These are phyloP conservation scores for Mycena kentingensis DNA, from an alignment of 768 basidiomycete genomes.

Conservation along the genomic window DNA sequence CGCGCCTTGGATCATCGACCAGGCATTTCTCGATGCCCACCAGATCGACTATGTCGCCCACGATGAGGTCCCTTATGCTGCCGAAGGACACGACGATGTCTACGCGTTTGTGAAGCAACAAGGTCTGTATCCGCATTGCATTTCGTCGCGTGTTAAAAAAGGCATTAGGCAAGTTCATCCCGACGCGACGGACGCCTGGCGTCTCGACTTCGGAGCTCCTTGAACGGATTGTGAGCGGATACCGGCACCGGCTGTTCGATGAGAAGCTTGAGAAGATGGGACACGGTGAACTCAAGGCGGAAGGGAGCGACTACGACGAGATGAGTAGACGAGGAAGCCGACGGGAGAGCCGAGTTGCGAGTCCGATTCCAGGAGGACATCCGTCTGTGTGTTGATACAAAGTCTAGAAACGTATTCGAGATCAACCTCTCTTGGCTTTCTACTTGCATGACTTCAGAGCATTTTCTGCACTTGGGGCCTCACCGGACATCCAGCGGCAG, in stretches of 20 bases:
- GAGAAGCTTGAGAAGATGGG: conserved; percentile 91
- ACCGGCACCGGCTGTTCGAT: conserved; percentile 85
- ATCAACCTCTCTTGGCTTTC: no score
- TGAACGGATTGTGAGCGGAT: conserved; percentile 87
- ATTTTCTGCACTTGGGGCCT: no score
- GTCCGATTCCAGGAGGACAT: conserved; percentile 22
- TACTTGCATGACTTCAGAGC: no score
- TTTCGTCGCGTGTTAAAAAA: no score
- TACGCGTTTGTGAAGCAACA: conserved; percentile 79
- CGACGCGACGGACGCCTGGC: conserved; percentile 92
- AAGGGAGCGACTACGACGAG: conserved; percentile 57
- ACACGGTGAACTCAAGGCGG: conserved; percentile 64
- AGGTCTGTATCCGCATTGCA: conserved; percentile 49
- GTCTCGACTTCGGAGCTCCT: conserved; percentile 92
- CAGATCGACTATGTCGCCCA: conserved; percentile 97
- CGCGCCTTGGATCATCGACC: conserved; percentile 87
- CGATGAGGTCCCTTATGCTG: conserved; percentile 86
- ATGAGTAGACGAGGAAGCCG: conserved; percentile 35
- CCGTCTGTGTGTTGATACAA: neutral
- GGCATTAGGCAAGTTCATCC: conserved; percentile 94
- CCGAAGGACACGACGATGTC: conserved; percentile 81
- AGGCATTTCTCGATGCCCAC: conserved; percentile 80
- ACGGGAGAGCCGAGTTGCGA: conserved; percentile 35
- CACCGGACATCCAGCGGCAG: conserved; percentile 3
- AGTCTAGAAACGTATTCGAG: no score